Evolutionary conservation across 2,329 filamentous ascomycete genomes (phyloP), one percentile per base, ranked within the genome.

Genomic region (Colletotrichum sp.): DNA sequence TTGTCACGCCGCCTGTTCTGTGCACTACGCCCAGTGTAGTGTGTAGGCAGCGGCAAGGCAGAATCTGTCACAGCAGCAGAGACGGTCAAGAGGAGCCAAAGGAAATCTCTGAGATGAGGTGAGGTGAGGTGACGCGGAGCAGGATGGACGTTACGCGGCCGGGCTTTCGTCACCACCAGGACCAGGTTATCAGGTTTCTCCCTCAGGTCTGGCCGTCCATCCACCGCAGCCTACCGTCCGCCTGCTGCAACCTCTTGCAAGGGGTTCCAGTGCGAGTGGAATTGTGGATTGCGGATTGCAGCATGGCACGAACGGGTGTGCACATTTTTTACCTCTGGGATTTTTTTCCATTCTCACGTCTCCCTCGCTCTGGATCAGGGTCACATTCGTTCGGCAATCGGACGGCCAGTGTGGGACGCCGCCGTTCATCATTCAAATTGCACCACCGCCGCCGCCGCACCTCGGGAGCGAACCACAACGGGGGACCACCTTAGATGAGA

Each of bases 371-470:
- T 52, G 44, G n/a, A 44, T 44, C 32, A 62, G 34, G 57, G 68
- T 70, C 68, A 55, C 57, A 63, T 70, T 70, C 57, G 15, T 32
- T 70, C 57, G 68, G 57, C 57, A 62, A 70, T 70, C 68, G 68
- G 57, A 63, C 36, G 44, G 44, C 57, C 36, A 63, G 57, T 32
- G 36, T 52, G 68, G 57, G 34, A 49, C 22, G 22, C 66, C 19
- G 39, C 34, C 9, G 25, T 49, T 19, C 29, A n/a, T 32, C 29
- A 32, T 62, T 16, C 13, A 34, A 34, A 64, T 36, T n/a, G 30
- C n/a, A 16, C 27, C 19, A 62, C 27, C 32, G 32, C 32, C 44
- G 44, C 44, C 44, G 44, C 44, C n/a, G 44, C 44, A 52, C n/a
- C 22, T 52, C 44, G 32, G 62, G 32, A 64, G 32, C n/a, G 62